Conservation (phyloP, 257 asterid genomes). For the Coffea canephora region DNA sequence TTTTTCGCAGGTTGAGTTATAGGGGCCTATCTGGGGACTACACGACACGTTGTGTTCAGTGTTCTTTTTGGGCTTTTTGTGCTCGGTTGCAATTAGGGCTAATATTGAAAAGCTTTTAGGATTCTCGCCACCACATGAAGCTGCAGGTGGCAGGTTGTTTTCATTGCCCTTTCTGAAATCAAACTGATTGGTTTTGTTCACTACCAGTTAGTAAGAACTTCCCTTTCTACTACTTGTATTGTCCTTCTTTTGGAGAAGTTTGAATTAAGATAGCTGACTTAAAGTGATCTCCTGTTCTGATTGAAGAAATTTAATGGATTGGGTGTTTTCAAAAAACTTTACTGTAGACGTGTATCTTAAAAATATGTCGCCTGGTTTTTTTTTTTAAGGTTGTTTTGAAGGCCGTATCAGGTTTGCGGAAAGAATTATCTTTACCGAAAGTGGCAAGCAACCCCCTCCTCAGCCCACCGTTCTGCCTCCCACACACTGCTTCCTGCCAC, state of each 20-base stretch:
- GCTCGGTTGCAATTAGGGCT: conserved; percentile 81
- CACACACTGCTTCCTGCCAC: too few species aligned
- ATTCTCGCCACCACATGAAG: conserved; percentile 88
- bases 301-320: not conserved
- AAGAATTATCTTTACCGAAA: too few species aligned
- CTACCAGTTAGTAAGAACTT: not conserved
- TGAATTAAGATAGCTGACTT: not conserved
- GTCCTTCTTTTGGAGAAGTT: not conserved
- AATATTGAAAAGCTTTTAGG: conserved; percentile 90
- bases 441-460: too few species aligned
- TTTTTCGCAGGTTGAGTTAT: conserved; percentile 85
- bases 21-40: conserved; percentile 79
- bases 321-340: too few species aligned
- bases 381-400: too few species aligned
- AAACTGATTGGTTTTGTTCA: too few species aligned
- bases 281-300: not conserved
- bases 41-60: conserved; percentile 94
- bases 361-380: too few species aligned
- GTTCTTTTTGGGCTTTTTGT: conserved; percentile 78
- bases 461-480: too few species aligned
- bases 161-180: conserved; percentile 49
- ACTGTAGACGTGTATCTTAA: too few species aligned
- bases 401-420: too few species aligned
- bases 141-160: conserved; percentile 57
- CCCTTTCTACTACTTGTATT: not conserved